Base-by-base conservation (phyloP, 306 rosid genomes). In the Vigna mungo region DNA sequence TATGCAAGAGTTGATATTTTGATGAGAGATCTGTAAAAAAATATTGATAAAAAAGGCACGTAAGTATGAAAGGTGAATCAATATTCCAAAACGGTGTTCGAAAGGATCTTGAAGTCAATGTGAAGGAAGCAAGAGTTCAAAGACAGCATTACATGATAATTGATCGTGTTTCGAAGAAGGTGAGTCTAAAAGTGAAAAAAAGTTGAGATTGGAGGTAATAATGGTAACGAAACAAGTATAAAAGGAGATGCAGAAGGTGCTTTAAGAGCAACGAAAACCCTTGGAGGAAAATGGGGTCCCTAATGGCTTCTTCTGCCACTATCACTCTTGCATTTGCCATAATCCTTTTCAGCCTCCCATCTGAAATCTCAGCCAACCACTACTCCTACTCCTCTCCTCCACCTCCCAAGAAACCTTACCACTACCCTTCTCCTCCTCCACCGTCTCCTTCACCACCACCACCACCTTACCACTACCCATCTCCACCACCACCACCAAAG, bases 341-440 rank as follows among this genome's bases (percentile, higher is more conserved):
- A 18, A 6, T 82, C 39, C 12, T 76, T 32, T 46, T 69, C 34
- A 51, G 25, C 21, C 58, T 76, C 74, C 82, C 79, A 72, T 43
- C 21, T 54, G 71, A 77, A 72, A 64, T 60, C 56, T 86, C 87
- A 49, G 78, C 80, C 7, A 89, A 87, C 53, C 36, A 80, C 54
- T 84, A 88, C 74, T 13, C 51, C 1, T 86, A 86, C 74, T 32
- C 86, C 20, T 90, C 94, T 58, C 81, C 81, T 46, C 86, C 85
- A 12, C 85, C 85, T 27, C 77, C 81, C 32, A 58, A 25, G 64
- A 13, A 58, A 9, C 71, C 76, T 0, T 78, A 79, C 59, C 30
- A 71, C 34, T 61, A 61, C 67, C 10, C 20, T 0, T 72, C 83
- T 63, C 73, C 79, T 2, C 82, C 82, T 21, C 82, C 82, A 4